Evolutionary conservation across 371 early-diverging fungal genomes (phyloP).

Genomic region (Mucor indicus): DNA sequence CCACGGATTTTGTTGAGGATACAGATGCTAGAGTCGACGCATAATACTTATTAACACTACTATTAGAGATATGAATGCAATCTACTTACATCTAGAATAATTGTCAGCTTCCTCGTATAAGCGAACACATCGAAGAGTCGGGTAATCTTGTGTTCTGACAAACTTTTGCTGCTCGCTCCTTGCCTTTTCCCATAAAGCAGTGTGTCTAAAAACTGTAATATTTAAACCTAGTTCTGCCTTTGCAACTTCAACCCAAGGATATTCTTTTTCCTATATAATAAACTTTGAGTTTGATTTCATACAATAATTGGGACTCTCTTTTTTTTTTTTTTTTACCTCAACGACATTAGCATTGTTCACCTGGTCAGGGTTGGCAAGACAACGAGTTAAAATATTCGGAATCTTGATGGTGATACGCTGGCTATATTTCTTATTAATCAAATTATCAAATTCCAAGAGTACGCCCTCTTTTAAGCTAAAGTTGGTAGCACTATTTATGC

Average conservation of each 20-base stretch:
- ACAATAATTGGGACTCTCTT: too few species aligned
- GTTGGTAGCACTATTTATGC: conserved; percentile 56
- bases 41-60: too few species aligned
- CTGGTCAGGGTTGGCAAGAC: conserved; percentile 52
- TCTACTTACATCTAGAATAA: conserved; percentile 18
- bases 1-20: conserved; percentile 22
- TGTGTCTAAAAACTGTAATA: conserved; percentile 57
- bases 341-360: not conserved
- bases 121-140: conserved; percentile 62
- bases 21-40: conserved; percentile 19
- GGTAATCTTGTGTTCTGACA: conserved; percentile 61
- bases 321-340: conserved; percentile 15
- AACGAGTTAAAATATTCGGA: conserved; percentile 54
- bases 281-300: not conserved
- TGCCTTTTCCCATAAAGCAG: conserved; percentile 54
- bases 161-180: conserved; percentile 60
- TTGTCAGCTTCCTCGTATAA: conserved; percentile 47
- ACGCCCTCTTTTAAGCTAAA: conserved; percentile 57
- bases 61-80: too few species aligned
- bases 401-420: conserved; percentile 59
- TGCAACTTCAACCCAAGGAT: conserved; percentile 76
- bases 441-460: conserved; percentile 61
- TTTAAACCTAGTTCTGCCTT: conserved; percentile 58
- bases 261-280: conserved; percentile 15
- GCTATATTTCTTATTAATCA: conserved; percentile 60